Evolutionary conservation across 164 flowering plant genomes (phyloP).

Genomic region (Taxillus chinensis): DNA sequence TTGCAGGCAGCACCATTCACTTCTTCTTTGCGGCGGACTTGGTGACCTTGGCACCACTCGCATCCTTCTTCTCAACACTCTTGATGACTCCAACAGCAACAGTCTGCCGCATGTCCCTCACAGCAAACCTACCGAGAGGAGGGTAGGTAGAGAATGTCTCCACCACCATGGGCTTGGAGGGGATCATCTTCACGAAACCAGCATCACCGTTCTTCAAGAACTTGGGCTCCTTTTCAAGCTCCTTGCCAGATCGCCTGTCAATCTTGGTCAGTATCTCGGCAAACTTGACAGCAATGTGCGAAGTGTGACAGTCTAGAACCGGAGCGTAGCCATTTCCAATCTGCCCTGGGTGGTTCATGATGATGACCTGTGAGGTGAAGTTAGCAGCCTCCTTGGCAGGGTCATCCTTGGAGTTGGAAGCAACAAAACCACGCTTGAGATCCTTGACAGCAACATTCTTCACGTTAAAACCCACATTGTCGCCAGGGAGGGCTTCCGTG

Average conservation of each 20-base stretch:
- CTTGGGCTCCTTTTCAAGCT: conserved; percentile 31
- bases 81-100: conserved; percentile 36
- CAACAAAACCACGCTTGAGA: conserved; percentile 32
- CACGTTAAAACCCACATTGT: conserved; percentile 31
- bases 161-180: conserved; percentile 41
- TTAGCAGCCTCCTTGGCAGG: conserved; percentile 37
- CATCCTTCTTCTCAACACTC: conserved; percentile 33
- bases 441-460: conserved; percentile 33
- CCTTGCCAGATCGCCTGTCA: conserved; percentile 41
- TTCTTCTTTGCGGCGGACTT: conserved; percentile 39
- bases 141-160: conserved; percentile 34
- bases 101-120: conserved; percentile 38
- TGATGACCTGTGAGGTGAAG: conserved; percentile 42
- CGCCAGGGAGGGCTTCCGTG: conserved; percentile 26
- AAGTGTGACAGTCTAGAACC: conserved; percentile 45
- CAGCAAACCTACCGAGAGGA: conserved; percentile 37
- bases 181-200: conserved; percentile 31
- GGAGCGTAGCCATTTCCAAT: conserved; percentile 49
- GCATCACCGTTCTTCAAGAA: conserved; percentile 38
- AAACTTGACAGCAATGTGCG: conserved; percentile 38
- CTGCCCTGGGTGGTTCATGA: conserved; percentile 52
- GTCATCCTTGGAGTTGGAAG: conserved; percentile 35
- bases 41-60: conserved; percentile 32
- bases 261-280: conserved; percentile 36
- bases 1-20: conserved; percentile 3